phyloP scores from a whole-genome alignment of 2,329 filamentous ascomycete genomes.

The Aspergillus quadrilineatus region DNA sequence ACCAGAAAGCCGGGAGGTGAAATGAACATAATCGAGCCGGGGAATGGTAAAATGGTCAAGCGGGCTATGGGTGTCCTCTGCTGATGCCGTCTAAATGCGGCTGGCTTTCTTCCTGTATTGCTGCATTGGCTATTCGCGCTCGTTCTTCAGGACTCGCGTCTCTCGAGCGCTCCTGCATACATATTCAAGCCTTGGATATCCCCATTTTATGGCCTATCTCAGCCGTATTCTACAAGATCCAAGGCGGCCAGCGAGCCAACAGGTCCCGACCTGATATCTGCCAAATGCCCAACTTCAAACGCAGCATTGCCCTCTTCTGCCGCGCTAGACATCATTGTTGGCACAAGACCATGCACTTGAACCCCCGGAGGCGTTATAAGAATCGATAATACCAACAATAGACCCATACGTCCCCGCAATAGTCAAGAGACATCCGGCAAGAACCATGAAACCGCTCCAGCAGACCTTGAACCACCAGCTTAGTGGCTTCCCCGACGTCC shows the following conservation, averaged over 20 bases:
- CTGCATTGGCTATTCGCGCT: no score
- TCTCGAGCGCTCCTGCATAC: no score
- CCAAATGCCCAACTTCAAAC: not conserved
- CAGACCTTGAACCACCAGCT: conserved; percentile 30
- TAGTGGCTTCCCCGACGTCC: not conserved
- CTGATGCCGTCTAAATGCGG: no score
- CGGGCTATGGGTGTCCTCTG: no score
- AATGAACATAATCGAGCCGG: no score
- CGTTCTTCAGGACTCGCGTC: no score
- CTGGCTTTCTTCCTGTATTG: no score
- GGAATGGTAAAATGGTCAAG: no score
- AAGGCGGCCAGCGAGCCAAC: not conserved
- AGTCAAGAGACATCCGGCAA: not conserved
- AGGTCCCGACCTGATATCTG: not conserved
- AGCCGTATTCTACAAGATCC: not conserved
- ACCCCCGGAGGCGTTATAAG: not conserved
- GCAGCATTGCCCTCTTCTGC: not conserved
- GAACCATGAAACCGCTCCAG: conserved; percentile 46
- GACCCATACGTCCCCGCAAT: conserved; percentile 4
- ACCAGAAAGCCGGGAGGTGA: no score
- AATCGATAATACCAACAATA: not conserved
- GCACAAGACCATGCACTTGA: not conserved
- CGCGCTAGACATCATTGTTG: not conserved
- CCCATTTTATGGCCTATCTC: no score
- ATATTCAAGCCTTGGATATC: no score